phyloP scores from a whole-genome alignment of 768 basidiomycete genomes.

The Amanita muscaria region DNA sequence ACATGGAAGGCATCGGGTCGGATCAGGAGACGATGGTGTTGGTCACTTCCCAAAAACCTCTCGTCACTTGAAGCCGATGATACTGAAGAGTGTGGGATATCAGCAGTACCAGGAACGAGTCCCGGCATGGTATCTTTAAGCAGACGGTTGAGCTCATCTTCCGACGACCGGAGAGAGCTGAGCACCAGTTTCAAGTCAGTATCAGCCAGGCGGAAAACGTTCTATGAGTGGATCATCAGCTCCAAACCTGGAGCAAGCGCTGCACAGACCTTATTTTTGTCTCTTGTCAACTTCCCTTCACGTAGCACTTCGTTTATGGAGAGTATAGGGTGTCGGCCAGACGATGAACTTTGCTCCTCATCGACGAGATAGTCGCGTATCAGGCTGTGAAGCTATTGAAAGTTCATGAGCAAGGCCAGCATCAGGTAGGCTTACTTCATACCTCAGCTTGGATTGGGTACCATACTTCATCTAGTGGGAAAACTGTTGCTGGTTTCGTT shows the following conservation, averaged over 20 bases:
- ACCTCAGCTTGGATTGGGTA: slow-evolving; percentile 86
- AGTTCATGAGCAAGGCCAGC: slow-evolving; percentile 3
- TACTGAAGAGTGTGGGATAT: slow-evolving; percentile 40
- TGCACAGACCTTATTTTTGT: slow-evolving; percentile 61
- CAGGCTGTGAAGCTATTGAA: slow-evolving; percentile 69
- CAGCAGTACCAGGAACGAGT: slow-evolving; percentile 68
- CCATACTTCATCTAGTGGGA: slow-evolving; percentile 85
- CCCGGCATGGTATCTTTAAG: slow-evolving; percentile 92
- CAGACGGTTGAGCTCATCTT: slow-evolving; percentile 76
- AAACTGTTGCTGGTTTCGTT: slow-evolving; percentile 64
- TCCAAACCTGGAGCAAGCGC: neutral
- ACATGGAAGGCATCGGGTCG: slow-evolving; percentile 93
- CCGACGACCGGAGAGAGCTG: slow-evolving; percentile 64
- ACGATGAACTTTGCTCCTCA: slow-evolving; percentile 71
- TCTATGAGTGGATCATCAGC: slow-evolving; percentile 35
- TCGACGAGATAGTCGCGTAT: slow-evolving; percentile 89
- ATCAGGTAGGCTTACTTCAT: slow-evolving; percentile 9
- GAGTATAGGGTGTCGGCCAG: slow-evolving; percentile 80
- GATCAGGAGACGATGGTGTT: slow-evolving; percentile 80
- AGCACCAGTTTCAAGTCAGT: slow-evolving; percentile 68
- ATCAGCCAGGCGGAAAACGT: slow-evolving; percentile 86
- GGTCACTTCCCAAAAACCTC: slow-evolving; percentile 58
- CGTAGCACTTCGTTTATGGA: slow-evolving; percentile 92
- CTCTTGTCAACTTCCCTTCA: slow-evolving; percentile 70
- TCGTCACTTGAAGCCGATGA: slow-evolving; percentile 64